A percentile compares a stretch with the other conserved stretches of the same genome.
phyloP scores from a whole-genome alignment of 306 rosid genomes.

The Mimosa bimucronata region DNA sequence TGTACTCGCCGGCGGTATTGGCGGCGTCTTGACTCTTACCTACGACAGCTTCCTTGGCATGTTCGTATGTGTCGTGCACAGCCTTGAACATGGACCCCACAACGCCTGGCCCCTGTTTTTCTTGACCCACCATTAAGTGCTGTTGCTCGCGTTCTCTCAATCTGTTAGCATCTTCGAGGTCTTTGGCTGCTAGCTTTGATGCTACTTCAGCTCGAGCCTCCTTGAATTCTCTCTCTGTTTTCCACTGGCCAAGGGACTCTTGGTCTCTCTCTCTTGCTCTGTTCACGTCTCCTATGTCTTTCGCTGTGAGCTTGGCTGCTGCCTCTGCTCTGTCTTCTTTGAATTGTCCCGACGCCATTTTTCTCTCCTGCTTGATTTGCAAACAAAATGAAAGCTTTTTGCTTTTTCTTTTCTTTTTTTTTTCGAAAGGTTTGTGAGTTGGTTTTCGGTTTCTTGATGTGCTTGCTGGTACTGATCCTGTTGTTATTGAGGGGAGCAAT shows the following conservation, averaged over 20 bases:
- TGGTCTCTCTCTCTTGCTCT: slow-evolving; percentile 30
- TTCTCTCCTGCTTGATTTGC: background rate
- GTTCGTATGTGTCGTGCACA: slow-evolving; percentile 57
- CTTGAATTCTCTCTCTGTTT: slow-evolving; percentile 39
- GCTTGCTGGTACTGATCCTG: background rate
- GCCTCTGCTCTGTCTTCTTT: slow-evolving; percentile 56
- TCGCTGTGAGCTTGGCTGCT: slow-evolving; percentile 47
- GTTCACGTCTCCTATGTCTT: slow-evolving; percentile 43
- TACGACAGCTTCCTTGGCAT: slow-evolving; percentile 70
- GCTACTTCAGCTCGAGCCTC: slow-evolving; percentile 58
- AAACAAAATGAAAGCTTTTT: background rate
- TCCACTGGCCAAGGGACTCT: background rate
- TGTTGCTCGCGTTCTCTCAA: slow-evolving; percentile 16
- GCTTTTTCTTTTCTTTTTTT: background rate
- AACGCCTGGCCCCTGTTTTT: slow-evolving; percentile 51
- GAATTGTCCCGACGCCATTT: slow-evolving; percentile 47
- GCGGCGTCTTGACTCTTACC: slow-evolving; percentile 49
- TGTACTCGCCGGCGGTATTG: slow-evolving; percentile 20
- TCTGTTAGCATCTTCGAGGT: slow-evolving; percentile 51
- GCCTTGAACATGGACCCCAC: slow-evolving; percentile 62
- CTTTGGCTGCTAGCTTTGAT: slow-evolving; percentile 53
- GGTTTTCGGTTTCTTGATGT: background rate
- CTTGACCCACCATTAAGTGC: background rate
- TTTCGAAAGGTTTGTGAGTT: background rate
- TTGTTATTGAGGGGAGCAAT: background rate